Evolutionary conservation across 371 early-diverging fungal species (phyloP).

Genomic region (Funneliformis caledonium): DNA sequence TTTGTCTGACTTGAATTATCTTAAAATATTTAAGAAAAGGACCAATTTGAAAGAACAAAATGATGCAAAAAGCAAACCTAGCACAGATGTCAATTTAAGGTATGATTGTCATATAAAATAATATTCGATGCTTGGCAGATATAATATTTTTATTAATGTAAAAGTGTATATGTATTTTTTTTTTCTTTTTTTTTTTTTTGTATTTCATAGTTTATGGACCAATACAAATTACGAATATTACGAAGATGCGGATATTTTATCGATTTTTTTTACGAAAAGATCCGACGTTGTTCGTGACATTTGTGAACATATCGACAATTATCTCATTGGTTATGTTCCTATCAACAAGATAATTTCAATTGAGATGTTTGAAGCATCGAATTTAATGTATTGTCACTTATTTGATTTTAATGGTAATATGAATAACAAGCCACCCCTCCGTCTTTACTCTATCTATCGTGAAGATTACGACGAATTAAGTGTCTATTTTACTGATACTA

Average conservation of each 20-base stretch:
- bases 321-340: neutral
- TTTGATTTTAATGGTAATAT: neutral
- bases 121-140: too few species aligned
- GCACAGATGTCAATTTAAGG: neutral
- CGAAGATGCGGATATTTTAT: slow-evolving; percentile 3
- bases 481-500: neutral
- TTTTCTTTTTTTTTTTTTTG: too few species aligned
- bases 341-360: neutral
- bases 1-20: slow-evolving; percentile 26
- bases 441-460: neutral
- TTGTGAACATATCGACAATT: neutral
- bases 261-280: neutral
- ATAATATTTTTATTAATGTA: too few species aligned
- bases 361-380: neutral
- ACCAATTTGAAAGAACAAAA: slow-evolving; percentile 8
- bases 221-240: neutral
- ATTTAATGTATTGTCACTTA: neutral
- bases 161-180: too few species aligned
- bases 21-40: slow-evolving; percentile 23
- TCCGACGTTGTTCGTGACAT: neutral
- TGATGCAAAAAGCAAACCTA: neutral
- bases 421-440: neutral
- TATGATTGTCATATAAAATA: slow-evolving; percentile 16
- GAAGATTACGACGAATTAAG: neutral
- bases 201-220: neutral